Conservation (phyloP, 345 rosid genomes). For the Eucalyptus coolabah region DNA sequence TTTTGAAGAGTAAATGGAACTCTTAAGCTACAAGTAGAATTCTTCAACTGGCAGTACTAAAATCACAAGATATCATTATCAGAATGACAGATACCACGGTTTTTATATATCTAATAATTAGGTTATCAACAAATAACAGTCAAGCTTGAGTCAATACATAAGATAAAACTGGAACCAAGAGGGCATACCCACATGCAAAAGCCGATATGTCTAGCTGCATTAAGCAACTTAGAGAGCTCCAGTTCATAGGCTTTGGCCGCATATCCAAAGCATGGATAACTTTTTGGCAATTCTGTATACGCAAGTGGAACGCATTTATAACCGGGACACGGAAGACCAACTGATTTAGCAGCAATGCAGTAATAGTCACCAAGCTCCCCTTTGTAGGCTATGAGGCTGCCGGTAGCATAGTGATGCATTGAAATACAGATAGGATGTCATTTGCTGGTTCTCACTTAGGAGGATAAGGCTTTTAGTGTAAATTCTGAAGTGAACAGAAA, state of each 20-base stretch:
- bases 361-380: conserved; percentile 96
- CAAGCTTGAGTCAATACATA: not conserved
- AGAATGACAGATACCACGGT: not conserved
- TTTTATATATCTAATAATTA: not conserved
- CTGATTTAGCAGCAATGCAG: conserved; percentile 91
- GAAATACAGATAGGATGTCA: not conserved
- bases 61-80: not conserved
- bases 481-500: not conserved
- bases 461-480: not conserved
- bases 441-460: not conserved
- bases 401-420: conserved; percentile 84
- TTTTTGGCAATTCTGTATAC: conserved; percentile 65
- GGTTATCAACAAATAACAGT: not conserved
- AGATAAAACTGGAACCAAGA: not conserved
- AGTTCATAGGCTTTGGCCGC: conserved; percentile 24
- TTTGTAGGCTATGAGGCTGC: conserved; percentile 84
- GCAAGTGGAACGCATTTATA: conserved; percentile 30
- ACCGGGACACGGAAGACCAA: conserved; percentile 80
- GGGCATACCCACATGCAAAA: not conserved
- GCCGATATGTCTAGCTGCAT: not conserved
- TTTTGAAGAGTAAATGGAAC: not conserved
- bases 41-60: not conserved
- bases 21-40: not conserved
- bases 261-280: conserved; percentile 80
- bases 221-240: not conserved